These are phyloP conservation scores for Acmispon strigosus DNA, from an alignment of 306 rosid species.

Conservation along the genomic window DNA sequence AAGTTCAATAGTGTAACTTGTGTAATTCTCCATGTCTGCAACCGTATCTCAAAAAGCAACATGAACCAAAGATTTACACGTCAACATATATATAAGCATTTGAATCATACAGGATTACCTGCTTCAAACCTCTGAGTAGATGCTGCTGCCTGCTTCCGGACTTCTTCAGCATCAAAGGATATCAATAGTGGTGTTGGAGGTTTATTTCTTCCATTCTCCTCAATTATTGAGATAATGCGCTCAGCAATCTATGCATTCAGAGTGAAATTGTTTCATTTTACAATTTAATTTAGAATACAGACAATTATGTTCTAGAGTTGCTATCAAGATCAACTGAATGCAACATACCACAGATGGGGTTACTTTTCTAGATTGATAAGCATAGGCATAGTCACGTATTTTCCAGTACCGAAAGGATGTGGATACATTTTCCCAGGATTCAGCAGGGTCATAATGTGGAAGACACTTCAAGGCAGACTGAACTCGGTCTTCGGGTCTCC, in stretches of 20 bases:
- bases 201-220: conserved; percentile 47
- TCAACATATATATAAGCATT: not conserved
- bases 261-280: not conserved
- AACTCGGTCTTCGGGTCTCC: conserved; percentile 69
- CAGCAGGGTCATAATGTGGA: conserved; percentile 62
- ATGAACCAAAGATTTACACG: not conserved
- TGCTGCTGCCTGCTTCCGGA: conserved; percentile 81
- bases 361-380: conserved; percentile 61
- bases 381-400: conserved; percentile 90
- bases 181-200: conserved; percentile 64
- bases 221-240: conserved; percentile 54
- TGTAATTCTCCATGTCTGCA: not conserved
- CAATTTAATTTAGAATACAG: conserved; percentile 11
- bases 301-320: not conserved
- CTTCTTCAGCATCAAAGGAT: conserved; percentile 69
- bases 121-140: conserved; percentile 82
- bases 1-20: conserved; percentile 12
- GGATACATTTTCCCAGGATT: conserved; percentile 30
- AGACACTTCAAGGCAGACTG: conserved; percentile 71
- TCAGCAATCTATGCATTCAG: conserved; percentile 58
- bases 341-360: conserved; percentile 69
- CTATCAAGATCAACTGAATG: conserved; percentile 15
- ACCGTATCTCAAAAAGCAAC: conserved; percentile 6
- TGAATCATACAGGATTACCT: conserved; percentile 49
- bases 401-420: conserved; percentile 74